Conservation (phyloP, 2,329 filamentous ascomycete genomes). For the Ramularia endophylla region DNA sequence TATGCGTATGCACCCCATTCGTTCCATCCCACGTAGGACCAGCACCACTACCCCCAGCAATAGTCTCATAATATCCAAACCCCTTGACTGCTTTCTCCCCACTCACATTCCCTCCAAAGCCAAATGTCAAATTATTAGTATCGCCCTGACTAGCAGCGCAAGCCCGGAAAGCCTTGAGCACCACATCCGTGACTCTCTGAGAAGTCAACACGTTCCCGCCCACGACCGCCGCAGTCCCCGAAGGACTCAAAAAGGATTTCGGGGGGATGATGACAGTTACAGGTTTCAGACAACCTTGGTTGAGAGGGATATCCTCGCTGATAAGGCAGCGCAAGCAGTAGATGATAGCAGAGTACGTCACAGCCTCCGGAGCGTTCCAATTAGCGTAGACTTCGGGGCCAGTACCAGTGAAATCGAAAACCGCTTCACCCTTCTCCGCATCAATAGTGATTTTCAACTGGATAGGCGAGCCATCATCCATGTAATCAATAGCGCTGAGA, state of each 20-base stretch:
- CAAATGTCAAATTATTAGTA: slow-evolving; percentile 81
- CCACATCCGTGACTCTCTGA: slow-evolving; percentile 77
- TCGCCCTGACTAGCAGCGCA: slow-evolving; percentile 75
- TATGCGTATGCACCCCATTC: slow-evolving; percentile 72
- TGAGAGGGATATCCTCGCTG: slow-evolving; percentile 74
- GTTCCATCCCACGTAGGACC: slow-evolving; percentile 68
- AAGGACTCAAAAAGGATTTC: slow-evolving; percentile 67
- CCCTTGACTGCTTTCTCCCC: slow-evolving; percentile 59
- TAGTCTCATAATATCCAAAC: slow-evolving; percentile 85
- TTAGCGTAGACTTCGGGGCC: slow-evolving; percentile 63
- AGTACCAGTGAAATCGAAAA: slow-evolving; percentile 74
- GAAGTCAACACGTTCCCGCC: slow-evolving; percentile 75
- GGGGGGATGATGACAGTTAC: slow-evolving; percentile 69
- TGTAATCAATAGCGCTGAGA: slow-evolving; percentile 71
- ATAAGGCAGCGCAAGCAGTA: slow-evolving; percentile 78
- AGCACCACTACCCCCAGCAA: slow-evolving; percentile 70
- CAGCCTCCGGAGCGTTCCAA: slow-evolving; percentile 74
- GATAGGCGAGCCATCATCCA: slow-evolving; percentile 82
- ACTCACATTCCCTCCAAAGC: slow-evolving; percentile 63
- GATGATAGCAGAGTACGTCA: slow-evolving; percentile 79
- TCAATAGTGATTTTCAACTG: slow-evolving; percentile 69
- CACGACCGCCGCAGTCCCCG: slow-evolving; percentile 71
- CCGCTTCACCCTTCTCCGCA: slow-evolving; percentile 64
- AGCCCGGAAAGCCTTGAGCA: slow-evolving; percentile 72
- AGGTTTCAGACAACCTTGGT: slow-evolving; percentile 76